phyloP scores from a whole-genome alignment of 164 flowering plant genomes.

The Aristolochia fimbriata region DNA sequence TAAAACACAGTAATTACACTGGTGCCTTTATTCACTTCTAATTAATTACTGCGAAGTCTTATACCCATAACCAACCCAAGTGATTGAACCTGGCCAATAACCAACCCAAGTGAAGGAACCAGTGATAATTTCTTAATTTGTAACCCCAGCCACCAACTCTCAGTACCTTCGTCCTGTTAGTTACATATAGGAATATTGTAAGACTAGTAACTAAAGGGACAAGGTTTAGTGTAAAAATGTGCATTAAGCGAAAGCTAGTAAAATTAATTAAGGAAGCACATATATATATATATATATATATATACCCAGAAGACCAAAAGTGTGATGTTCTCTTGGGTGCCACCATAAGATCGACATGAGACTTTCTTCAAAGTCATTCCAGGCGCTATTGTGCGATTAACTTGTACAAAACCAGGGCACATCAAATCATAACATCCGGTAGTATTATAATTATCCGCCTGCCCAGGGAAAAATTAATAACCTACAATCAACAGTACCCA shows the following conservation, averaged over 20 bases:
- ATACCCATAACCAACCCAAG: too few species aligned
- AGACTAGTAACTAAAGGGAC: too few species aligned
- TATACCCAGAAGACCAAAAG: background rate
- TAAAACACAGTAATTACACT: too few species aligned
- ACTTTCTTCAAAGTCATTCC: background rate
- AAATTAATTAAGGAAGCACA: too few species aligned
- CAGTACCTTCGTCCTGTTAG: background rate
- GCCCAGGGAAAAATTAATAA: too few species aligned
- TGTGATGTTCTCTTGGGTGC: background rate
- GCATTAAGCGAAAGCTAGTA: too few species aligned
- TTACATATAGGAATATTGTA: too few species aligned
- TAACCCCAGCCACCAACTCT: background rate
- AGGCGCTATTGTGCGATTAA: background rate
- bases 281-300: too few species aligned
- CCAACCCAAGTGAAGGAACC: background rate
- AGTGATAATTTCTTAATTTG: background rate
- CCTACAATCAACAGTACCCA: too few species aligned
- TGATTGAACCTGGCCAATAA: background rate
- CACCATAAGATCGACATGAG: background rate
- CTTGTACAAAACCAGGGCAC: slow-evolving; percentile 2
- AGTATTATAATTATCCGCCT: background rate
- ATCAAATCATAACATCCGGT: background rate
- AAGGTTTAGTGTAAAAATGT: too few species aligned
- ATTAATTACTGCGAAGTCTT: too few species aligned
- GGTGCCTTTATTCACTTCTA: too few species aligned